These are phyloP conservation scores for Hevea brasiliensis DNA, from an alignment of 345 rosid genomes.

Conservation along the genomic window DNA sequence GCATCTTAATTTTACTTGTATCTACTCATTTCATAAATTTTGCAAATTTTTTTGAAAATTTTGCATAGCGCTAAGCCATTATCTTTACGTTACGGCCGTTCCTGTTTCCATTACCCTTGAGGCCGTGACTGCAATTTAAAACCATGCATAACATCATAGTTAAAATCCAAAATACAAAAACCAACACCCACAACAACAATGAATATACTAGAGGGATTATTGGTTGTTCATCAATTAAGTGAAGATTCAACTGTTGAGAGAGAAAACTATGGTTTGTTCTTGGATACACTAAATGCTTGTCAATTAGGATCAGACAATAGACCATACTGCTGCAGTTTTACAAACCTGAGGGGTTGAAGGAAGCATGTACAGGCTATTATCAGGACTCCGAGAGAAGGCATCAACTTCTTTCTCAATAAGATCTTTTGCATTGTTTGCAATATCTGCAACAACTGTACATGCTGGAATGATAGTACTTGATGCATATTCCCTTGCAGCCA, in stretches of 20 bases:
- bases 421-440: conserved; percentile 81
- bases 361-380: conserved; percentile 84
- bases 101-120: too few relatives aligned
- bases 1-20: too few relatives aligned
- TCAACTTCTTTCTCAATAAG: conserved; percentile 74
- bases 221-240: neutral
- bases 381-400: conserved; percentile 83
- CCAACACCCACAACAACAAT: neutral
- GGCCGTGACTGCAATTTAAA: too few relatives aligned
- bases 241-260: neutral
- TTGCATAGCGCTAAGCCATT: too few relatives aligned
- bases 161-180: neutral
- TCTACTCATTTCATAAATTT: too few relatives aligned
- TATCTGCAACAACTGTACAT: conserved; percentile 60
- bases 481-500: conserved; percentile 83
- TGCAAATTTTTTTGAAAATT: too few relatives aligned
- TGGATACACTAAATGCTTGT: neutral
- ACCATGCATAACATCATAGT: neutral
- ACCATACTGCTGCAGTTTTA: conserved; percentile 12
- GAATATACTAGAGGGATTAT: neutral
- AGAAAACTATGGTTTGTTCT: neutral
- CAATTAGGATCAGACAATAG: neutral
- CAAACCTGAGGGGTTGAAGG: conserved; percentile 92
- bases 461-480: conserved; percentile 84
- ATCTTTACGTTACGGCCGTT: too few relatives aligned